phyloP scores from a whole-genome alignment of 805 yeast genomes.

The Candida pini region DNA sequence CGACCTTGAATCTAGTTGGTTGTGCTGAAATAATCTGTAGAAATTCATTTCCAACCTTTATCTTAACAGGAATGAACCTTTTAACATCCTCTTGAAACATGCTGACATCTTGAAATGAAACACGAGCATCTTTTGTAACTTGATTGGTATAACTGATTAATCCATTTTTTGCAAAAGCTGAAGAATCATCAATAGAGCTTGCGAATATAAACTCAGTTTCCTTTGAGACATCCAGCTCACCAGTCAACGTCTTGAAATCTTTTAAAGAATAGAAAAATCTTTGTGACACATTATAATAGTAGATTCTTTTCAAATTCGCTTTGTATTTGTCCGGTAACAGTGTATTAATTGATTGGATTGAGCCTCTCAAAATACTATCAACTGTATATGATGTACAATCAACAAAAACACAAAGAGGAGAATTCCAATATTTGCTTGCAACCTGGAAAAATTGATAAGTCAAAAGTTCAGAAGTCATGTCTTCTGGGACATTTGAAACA shows the following conservation, averaged over 20 bases:
- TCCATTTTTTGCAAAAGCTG: slow-evolving; percentile 38
- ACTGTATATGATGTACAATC: slow-evolving; percentile 60
- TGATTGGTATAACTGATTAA: slow-evolving; percentile 37
- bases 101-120: slow-evolving; percentile 45
- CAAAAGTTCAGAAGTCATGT: slow-evolving; percentile 42
- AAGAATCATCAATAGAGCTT: slow-evolving; percentile 41
- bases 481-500: slow-evolving; percentile 33
- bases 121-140: slow-evolving; percentile 44
- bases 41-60: slow-evolving; percentile 66
- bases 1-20: slow-evolving; percentile 35
- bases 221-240: slow-evolving; percentile 6
- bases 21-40: slow-evolving; percentile 49
- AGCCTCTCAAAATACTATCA: slow-evolving; percentile 6
- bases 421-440: slow-evolving; percentile 66
- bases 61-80: slow-evolving; percentile 52
- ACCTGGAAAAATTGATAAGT: slow-evolving; percentile 58
- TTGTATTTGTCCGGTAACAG: slow-evolving; percentile 46
- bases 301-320: slow-evolving; percentile 47
- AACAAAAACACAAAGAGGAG: slow-evolving; percentile 52
- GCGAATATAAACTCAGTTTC: slow-evolving; percentile 29
- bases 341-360: slow-evolving; percentile 16
- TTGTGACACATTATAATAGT: slow-evolving; percentile 45
- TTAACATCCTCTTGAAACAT: slow-evolving; percentile 43
- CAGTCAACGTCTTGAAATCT: slow-evolving; percentile 3
- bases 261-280: slow-evolving; percentile 13